These are phyloP conservation scores for Skeletonema costatum DNA, from an alignment of 108 stramenopile species.

Conservation along the genomic window DNA sequence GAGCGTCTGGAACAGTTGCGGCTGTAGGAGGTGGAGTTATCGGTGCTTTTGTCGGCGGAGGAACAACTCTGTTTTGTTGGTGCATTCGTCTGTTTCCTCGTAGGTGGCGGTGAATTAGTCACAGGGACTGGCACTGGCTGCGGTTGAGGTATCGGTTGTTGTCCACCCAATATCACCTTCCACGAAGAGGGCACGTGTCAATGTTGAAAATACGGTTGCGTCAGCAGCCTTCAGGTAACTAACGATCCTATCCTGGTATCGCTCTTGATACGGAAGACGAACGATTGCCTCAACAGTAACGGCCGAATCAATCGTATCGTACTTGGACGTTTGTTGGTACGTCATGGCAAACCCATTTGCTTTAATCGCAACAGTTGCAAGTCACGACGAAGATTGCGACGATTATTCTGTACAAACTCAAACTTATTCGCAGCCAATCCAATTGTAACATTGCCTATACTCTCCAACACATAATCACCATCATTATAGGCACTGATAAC, in stretches of 20 bases:
- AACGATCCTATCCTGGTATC: constrained; percentile 17
- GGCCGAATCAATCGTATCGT: constrained; percentile 28
- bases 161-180: constrained; percentile 5
- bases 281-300: constrained; percentile 24
- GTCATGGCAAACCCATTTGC: constrained; percentile 13
- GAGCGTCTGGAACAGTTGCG: background rate
- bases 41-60: constrained; percentile 5
- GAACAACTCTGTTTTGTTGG: background rate
- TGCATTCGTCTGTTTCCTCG: background rate
- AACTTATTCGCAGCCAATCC: constrained; percentile 9
- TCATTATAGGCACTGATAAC: background rate
- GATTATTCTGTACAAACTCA: constrained; percentile 1
- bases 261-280: constrained; percentile 23
- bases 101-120: background rate
- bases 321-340: constrained; percentile 39
- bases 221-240: constrained; percentile 26
- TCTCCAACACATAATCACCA: constrained; percentile 25
- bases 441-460: constrained; percentile 29
- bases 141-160: background rate
- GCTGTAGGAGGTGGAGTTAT: constrained; percentile 3
- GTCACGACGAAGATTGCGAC: background rate
- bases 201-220: constrained; percentile 17
- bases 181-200: constrained; percentile 22
- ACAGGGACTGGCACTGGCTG: background rate
- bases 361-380: background rate